phyloP scores from a whole-genome alignment of 345 rosid species.

The Gossypium mustelinum region DNA sequence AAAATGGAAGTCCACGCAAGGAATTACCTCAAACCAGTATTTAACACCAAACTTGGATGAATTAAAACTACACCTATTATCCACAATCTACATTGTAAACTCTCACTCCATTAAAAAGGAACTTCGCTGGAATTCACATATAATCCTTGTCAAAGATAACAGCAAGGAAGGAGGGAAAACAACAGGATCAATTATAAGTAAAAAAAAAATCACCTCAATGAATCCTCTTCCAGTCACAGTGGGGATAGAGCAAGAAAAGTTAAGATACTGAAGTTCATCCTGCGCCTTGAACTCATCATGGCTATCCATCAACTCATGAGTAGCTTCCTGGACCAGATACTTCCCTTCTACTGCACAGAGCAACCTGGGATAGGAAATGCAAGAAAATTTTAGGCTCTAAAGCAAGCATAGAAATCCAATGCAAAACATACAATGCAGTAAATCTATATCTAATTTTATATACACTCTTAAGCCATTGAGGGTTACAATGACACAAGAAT shows the following conservation, averaged over 20 bases:
- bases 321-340: constrained; percentile 61
- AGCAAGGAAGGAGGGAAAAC: not conserved
- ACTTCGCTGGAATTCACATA: not conserved
- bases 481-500: constrained; percentile 6
- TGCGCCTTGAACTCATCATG: constrained; percentile 37
- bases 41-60: not conserved
- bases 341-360: constrained; percentile 91
- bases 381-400: not conserved
- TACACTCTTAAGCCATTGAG: not conserved
- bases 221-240: constrained; percentile 72
- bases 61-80: not conserved
- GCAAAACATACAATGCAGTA: not conserved
- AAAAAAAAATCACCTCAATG: constrained; percentile 62
- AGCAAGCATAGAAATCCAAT: not conserved
- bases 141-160: not conserved
- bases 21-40: not conserved
- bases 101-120: not conserved
- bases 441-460: constrained; percentile 7
- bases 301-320: constrained; percentile 42
- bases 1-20: not conserved
- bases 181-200: constrained; percentile 16
- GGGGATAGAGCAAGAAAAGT: constrained; percentile 69
- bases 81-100: not conserved
- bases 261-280: constrained; percentile 55
- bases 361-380: constrained; percentile 46